Evolutionary conservation across 2,329 filamentous ascomycete species (phyloP), one percentile per base, ranked within the genome.

Genomic region (Colletotrichum noveboracense): DNA sequence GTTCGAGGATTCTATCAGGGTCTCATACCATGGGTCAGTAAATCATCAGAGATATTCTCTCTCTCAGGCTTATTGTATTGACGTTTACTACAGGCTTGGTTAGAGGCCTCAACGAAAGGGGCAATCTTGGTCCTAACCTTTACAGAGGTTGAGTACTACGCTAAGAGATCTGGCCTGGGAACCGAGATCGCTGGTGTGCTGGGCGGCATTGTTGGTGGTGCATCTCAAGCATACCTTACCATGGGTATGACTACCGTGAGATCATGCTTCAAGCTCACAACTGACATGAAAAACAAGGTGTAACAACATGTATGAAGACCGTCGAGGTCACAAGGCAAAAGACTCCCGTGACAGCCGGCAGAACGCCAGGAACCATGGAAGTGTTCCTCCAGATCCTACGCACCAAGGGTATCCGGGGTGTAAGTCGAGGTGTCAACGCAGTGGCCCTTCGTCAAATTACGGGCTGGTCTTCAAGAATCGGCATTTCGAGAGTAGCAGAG

Each of bases 301-400:
- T 77, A 13, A 77, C 76, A 16, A 76, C 70, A 5, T 76, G 76
- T 60, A 76, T 76, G 70, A 76, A 77, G 66, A 77, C 76, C 5
- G 71, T 77, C 9, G 74, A 76, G 3, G 70, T 76, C 12, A 76
- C 76, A 4, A 64, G 76, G 8, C 48, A 48, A 14, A 76, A 75
- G 34, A 60, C 30, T n/a, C 30, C 43, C 1, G 21, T 18, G 5
- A 24, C 61, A 6, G 70, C 61, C 10, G 66, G 28, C 34, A 64
- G 32, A 14, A 58, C 58, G 12, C 74, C 74, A 12, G 71, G 74
- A 7, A 74, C 70, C 18, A 69, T 77, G 70, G 66, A 65, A 24
- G 66, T 70, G 4, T 77, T 77, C 36, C 24, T 76, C 62, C 32
- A 76, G n/a, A 76, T 77, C 36, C 36, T 77, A 16, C 48, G 70